These are phyloP conservation scores for Trichosanthes truncata DNA, from an alignment of 306 rosid species.

Conservation along the genomic window DNA sequence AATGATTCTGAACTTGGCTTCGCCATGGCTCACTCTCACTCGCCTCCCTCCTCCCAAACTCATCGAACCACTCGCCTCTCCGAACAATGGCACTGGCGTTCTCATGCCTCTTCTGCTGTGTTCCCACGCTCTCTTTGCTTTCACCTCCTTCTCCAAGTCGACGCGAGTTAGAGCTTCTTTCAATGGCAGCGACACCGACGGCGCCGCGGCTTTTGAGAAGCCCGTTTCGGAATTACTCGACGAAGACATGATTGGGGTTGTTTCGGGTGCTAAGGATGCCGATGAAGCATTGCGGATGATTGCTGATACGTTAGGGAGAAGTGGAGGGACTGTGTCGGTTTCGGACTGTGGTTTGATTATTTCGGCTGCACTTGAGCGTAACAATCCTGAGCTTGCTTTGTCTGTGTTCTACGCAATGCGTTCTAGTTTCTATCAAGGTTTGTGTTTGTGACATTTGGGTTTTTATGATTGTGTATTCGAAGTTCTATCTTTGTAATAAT, in stretches of 20 bases:
- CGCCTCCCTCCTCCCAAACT: slow-evolving; percentile 25
- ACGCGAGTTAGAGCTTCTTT: slow-evolving; percentile 33
- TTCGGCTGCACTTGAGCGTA: slow-evolving; percentile 54
- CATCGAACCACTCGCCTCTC: slow-evolving; percentile 7
- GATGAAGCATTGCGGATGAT: slow-evolving; percentile 42
- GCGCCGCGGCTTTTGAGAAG: slow-evolving; percentile 30
- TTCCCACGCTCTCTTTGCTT: slow-evolving; percentile 15
- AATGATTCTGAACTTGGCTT: slow-evolving; percentile 46
- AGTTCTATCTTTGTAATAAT: not conserved
- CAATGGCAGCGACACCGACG: slow-evolving; percentile 37
- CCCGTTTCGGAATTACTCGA: slow-evolving; percentile 31
- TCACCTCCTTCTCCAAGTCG: slow-evolving; percentile 14
- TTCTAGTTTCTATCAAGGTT: slow-evolving; percentile 58
- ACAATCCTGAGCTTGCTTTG: slow-evolving; percentile 56
- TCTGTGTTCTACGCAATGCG: slow-evolving; percentile 84
- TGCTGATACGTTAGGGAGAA: slow-evolving; percentile 22
- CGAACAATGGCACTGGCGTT: not conserved
- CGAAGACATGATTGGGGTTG: slow-evolving; percentile 22
- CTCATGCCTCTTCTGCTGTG: slow-evolving; percentile 14
- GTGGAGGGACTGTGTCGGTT: slow-evolving; percentile 36
- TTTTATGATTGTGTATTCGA: not conserved
- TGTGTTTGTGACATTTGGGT: not conserved
- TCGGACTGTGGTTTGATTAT: slow-evolving; percentile 51
- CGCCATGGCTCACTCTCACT: slow-evolving; percentile 31
- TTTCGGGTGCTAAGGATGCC: slow-evolving; percentile 49